These are phyloP conservation scores for Excoecaria agallocha DNA, from an alignment of 345 rosid species.

Conservation along the genomic window DNA sequence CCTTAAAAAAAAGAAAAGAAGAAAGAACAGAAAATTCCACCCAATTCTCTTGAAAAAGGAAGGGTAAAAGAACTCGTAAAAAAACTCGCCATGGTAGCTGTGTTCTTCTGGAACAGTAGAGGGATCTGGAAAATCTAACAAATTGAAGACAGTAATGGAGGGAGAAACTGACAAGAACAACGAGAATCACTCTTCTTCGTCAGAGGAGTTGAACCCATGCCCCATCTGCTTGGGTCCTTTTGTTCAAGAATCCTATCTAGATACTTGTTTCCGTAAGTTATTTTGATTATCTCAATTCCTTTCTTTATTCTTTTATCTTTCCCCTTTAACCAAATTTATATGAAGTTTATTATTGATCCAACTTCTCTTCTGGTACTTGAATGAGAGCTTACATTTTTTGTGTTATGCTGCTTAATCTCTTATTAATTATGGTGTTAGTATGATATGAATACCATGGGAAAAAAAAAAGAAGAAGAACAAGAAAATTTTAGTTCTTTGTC, in stretches of 20 bases:
- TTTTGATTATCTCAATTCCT: slow-evolving; percentile 1
- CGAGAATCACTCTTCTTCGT: slow-evolving; percentile 17
- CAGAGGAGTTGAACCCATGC: slow-evolving; percentile 46
- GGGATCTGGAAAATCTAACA: neutral
- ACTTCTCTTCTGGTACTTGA: neutral
- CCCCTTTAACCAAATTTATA: neutral
- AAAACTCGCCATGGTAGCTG: too few species aligned
- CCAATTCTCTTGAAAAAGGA: too few species aligned
- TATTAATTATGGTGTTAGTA: neutral
- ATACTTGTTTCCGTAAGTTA: slow-evolving; percentile 74
- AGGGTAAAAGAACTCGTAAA: too few species aligned
- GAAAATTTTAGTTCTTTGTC: neutral
- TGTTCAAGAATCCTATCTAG: slow-evolving; percentile 63
- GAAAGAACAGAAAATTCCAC: too few species aligned
- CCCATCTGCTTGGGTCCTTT: slow-evolving; percentile 75
- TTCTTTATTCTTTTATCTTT: neutral
- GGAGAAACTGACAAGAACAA: neutral
- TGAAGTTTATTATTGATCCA: neutral
- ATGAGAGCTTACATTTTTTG: neutral
- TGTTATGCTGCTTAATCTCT: neutral
- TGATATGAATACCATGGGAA: neutral
- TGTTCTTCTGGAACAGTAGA: too few species aligned
- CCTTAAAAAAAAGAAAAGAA: too few species aligned
- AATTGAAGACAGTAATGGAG: slow-evolving; percentile 8
- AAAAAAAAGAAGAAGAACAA: neutral